phyloP scores from a whole-genome alignment of 1,284 basidiomycete genomes.

The Mycosarcoma maydis region DNA sequence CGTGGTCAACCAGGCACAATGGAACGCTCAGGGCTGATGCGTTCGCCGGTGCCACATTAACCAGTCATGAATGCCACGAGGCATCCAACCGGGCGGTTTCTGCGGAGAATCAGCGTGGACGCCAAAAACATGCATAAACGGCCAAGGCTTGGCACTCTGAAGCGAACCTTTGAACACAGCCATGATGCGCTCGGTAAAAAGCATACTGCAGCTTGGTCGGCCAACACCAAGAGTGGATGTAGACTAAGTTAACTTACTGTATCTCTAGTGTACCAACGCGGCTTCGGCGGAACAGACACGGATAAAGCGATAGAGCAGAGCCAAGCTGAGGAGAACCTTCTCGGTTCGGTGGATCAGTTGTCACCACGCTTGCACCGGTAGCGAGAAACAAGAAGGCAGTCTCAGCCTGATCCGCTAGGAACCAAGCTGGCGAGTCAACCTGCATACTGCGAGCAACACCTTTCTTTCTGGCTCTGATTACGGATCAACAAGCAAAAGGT shows the following conservation, averaged over 20 bases:
- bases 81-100: too few relatives aligned
- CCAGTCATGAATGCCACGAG: conserved; percentile 17
- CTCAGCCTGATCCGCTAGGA: background rate
- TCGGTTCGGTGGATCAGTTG: too few relatives aligned
- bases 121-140: too few relatives aligned
- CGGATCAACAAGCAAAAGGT: too few relatives aligned
- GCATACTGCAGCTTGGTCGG: background rate
- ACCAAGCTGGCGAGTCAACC: background rate
- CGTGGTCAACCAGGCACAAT: too few relatives aligned
- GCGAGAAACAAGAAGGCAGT: conserved; percentile 20
- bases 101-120: conserved; percentile 2
- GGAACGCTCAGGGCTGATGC: conserved; percentile 15
- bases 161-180: conserved; percentile 11
- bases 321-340: too few relatives aligned
- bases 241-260: too few relatives aligned
- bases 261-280: too few relatives aligned
- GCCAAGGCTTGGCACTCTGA: conserved; percentile 17
- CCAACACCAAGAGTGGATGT: background rate
- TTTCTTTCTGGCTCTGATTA: too few relatives aligned
- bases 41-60: conserved; percentile 8
- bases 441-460: too few relatives aligned
- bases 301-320: too few relatives aligned
- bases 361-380: conserved; percentile 23
- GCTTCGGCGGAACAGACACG: too few relatives aligned
- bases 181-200: conserved; percentile 17